Evolutionary conservation across 139 green algal species (phyloP).

Genomic region (Chlamydomonas sp.): DNA sequence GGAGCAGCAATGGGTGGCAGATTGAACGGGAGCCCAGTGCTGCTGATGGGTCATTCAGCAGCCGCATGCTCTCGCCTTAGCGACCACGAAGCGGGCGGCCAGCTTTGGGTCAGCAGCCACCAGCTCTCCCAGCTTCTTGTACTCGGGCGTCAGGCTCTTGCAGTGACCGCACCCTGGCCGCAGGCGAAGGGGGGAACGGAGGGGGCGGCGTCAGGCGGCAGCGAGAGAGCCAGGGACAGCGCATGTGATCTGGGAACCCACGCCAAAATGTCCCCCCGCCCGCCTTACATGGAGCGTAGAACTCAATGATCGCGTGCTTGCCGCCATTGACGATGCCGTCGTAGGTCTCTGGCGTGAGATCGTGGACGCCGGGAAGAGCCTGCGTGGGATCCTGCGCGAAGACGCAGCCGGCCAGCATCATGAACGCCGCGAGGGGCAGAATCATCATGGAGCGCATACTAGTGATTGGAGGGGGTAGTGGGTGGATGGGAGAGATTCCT

Average conservation of each 20-base stretch:
- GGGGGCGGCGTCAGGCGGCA: background rate
- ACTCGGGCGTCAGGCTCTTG: constrained; percentile 38
- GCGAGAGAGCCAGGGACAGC: background rate
- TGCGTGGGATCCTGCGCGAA: background rate
- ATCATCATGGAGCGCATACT: too few species aligned
- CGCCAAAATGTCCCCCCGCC: background rate
- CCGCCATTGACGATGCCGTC: constrained; percentile 51
- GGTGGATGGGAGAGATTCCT: too few species aligned
- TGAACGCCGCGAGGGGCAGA: too few species aligned
- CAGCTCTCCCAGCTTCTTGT: constrained; percentile 57
- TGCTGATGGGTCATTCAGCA: too few species aligned
- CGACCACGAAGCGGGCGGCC: constrained; percentile 62
- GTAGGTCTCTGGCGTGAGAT: constrained; percentile 41
- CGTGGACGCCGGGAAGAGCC: background rate
- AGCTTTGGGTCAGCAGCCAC: constrained; percentile 56
- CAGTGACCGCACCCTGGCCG: constrained; percentile 18
- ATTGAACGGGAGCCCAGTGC: too few species aligned
- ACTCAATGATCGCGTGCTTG: constrained; percentile 60
- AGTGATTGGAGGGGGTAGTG: too few species aligned
- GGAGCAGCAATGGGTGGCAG: too few species aligned
- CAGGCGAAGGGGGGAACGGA: background rate
- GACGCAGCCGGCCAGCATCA: too few species aligned
- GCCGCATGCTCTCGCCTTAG: constrained; percentile 62
- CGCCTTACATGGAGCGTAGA: constrained; percentile 61
- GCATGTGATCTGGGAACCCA: background rate